Evolutionary conservation across 164 flowering plant species (phyloP), one percentile per base, ranked within the genome.

Genomic region (Magnolia sinica): DNA sequence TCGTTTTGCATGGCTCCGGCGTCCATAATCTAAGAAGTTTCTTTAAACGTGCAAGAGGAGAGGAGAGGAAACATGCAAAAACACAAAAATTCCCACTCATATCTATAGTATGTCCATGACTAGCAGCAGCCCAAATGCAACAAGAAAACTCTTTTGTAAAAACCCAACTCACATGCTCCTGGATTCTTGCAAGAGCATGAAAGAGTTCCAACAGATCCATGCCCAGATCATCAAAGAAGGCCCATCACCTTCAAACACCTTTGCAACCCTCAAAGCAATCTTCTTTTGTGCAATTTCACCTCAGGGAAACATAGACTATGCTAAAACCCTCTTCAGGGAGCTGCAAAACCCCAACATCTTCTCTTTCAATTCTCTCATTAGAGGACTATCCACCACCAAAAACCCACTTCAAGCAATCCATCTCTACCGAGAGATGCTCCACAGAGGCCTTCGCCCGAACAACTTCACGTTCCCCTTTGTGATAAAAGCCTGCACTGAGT

Each of bases 381-480:
- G 83, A 81, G 85, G 80, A 14, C 73, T 80, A 20, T 80, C 79
- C n/a, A 65, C 31, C 23, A 61, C 65, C 55, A 74, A 73, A 19
- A 70, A 22, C 37, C 80, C 85, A 9, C 72, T 70, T 24, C 79
- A 81, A 51, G 79, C 83, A 1, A 19, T 82, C 16, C 16, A 20
- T n/a, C 65, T 82, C 24, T 85, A 79, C 71, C 69, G 31, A 29
- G 73, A 73, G 14, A 74, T 85, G 81, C 76, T 81, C 18, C 77
- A 51, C 0, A 23, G 61, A 49, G 81, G 81, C 51, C 29, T 66
- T 5, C 51, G 49, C 29, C 82, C 85, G 5, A 81, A 85, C 73
- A 81, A 82, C 31, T 80, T 78, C 51, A 82, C 87, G 49, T 85
- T 66, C 72, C 85, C 87, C 8, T 82, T 82, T 70, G 77, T 82